These are phyloP conservation scores for Xylaria palmicola DNA, from an alignment of 495 filamentous ascomycete genomes.

Conservation along the genomic window DNA sequence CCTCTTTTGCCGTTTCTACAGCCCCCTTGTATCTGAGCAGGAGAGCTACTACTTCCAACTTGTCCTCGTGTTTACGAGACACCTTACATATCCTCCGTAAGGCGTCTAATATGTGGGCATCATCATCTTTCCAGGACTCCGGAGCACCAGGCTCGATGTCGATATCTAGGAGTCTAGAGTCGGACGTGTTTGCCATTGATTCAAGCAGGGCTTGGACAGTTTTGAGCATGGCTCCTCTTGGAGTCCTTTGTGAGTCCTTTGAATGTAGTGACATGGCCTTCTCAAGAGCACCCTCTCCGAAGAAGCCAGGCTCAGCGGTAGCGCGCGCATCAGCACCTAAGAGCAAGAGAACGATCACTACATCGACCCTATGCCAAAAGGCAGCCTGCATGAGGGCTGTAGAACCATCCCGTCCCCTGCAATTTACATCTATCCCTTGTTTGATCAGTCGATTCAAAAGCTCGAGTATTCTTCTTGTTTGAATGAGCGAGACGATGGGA, in stretches of 20 bases:
- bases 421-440: slow-evolving; percentile 16
- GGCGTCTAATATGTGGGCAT: not conserved
- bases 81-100: slow-evolving; percentile 7
- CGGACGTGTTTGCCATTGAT: slow-evolving; percentile 4
- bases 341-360: slow-evolving; percentile 29
- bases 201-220: slow-evolving; percentile 16
- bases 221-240: slow-evolving; percentile 12
- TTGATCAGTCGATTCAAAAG: slow-evolving; percentile 19
- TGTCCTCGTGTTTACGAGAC: slow-evolving; percentile 11
- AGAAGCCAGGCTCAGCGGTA: slow-evolving; percentile 19
- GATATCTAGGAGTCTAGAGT: slow-evolving; percentile 14
- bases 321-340: slow-evolving; percentile 24
- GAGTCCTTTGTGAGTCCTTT: slow-evolving; percentile 13
- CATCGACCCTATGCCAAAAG: slow-evolving; percentile 1
- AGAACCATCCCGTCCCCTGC: slow-evolving; percentile 9
- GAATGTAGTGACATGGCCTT: not conserved
- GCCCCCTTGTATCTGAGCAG: slow-evolving; percentile 19
- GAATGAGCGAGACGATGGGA: slow-evolving; percentile 16
- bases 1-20: slow-evolving; percentile 14
- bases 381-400: slow-evolving; percentile 19
- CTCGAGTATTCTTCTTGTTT: not conserved
- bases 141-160: not conserved
- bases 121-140: not conserved
- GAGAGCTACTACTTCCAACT: slow-evolving; percentile 26
- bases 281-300: not conserved